Base-by-base conservation (phyloP, 108 stramenopile species). In the Cylindrotheca fusiformis region DNA sequence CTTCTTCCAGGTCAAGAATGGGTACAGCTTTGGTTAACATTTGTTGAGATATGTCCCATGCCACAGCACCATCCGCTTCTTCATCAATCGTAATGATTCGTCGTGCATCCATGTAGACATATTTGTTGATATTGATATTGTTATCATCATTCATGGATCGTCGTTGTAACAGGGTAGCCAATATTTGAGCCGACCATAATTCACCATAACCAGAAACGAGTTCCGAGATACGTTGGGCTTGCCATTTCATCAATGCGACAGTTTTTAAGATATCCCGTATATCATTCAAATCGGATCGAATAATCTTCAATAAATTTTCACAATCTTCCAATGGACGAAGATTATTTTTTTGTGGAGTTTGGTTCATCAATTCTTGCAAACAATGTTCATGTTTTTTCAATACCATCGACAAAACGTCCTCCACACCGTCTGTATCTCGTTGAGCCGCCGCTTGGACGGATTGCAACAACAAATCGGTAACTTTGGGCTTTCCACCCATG, bases 401-500 rank as follows among this genome's bases (percentile, higher is more conserved):
- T 50, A 89, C 58, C 5, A 59, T 18, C 17, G 71, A 44, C 20
- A 87, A 31, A 19, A 55, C 46, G 0, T 45, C 20, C 21, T 83
- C 61, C 27, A 87, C 83, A 60, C 67, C 47, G 17, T 23, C 57
- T 27, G 75, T 52, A 47, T 90, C 62, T 20, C 77, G 71, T 1
- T 30, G 52, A 41, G 85, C 78, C 23, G 86, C 81, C 30, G 75
- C 78, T 45, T 68, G 33, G 2, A 94, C 95, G 3, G 82, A 71
- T 29, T 69, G 50, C 33, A 96, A 71, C n/a, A 96, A 66, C 55
- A 96, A 58, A 81, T 96, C 95, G 1, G 95, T 96, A 20, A 72
- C 69, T 71, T 96, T 96, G 41, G 93, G 95, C 62, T 93, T 94
- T 1, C 93, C 95, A 23, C 95, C 95, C 91, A 94, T 94, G 29